Conservation (phyloP, 495 filamentous ascomycete genomes). For the Corynascus novoguineensis region DNA sequence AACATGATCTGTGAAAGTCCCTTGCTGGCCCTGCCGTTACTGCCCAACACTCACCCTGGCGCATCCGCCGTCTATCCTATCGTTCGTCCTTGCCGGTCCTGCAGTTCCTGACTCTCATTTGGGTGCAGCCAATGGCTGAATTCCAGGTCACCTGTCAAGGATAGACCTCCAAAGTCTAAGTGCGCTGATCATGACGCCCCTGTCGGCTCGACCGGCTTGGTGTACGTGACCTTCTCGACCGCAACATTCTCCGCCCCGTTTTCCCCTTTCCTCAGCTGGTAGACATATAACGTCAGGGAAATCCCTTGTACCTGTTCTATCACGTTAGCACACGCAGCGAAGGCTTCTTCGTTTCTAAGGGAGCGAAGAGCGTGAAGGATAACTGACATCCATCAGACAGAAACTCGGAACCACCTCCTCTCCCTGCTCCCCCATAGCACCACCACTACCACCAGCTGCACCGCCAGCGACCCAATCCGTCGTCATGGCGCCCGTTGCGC, state of each 20-base stretch:
- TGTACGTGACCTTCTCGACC: constrained; percentile 96
- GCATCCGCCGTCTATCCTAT: too few relatives aligned
- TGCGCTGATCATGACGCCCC: constrained; percentile 33
- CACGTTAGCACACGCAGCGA: constrained; percentile 9
- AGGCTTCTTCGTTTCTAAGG: too few relatives aligned
- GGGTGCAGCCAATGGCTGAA: too few relatives aligned
- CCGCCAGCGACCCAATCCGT: constrained; percentile 51
- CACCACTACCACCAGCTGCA: constrained; percentile 33
- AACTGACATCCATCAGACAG: constrained; percentile 96
- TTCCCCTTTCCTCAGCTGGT: constrained; percentile 85
- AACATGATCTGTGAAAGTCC: too few relatives aligned
- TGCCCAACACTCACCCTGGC: too few relatives aligned
- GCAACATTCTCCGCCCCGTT: constrained; percentile 87
- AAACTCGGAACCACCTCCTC: constrained; percentile 93
- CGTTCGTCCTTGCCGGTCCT: constrained; percentile 3
- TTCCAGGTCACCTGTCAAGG: not conserved
- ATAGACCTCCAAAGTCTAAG: not conserved
- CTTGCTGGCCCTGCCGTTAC: too few relatives aligned
- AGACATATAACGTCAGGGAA: constrained; percentile 94
- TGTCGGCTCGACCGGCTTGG: constrained; percentile 65
- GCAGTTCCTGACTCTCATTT: constrained; percentile 1
- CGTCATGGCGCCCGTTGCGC: constrained; percentile 78
- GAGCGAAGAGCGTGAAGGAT: too few relatives aligned
- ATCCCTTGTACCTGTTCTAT: constrained; percentile 82
- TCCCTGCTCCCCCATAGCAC: constrained; percentile 30